Evolutionary conservation across 108 stramenopile genomes (phyloP), one percentile per base, ranked within the genome.

Genomic region (Fragilaria radians): DNA sequence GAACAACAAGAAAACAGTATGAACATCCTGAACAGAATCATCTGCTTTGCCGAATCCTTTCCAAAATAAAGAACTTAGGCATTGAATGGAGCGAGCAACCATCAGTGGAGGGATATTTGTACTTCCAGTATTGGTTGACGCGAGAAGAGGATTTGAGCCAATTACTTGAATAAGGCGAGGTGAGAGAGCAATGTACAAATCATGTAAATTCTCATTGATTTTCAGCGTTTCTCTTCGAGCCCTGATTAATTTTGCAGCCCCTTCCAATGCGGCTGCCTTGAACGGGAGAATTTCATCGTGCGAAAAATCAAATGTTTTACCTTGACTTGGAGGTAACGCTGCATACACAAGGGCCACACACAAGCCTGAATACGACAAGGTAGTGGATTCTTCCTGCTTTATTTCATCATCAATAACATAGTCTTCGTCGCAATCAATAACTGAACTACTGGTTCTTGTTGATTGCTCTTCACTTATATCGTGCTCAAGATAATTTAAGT

Each of bases 31-130:
- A 42, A 28, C 57, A 46, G 17, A 29, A 27, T 23, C 52, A 50
- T 52, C 55, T 29, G 9, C 27, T 47, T 52, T 28, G 22, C 82
- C 82, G 28, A 91, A 50, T 4, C 67, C 74, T 59, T 81, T 33
- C 68, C 78, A 91, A 52, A 85, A 62, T 9, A 65, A 59, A 19
- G 74, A 63, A 25, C 76, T 72, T 34, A 85, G 70, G 49, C 84
- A 83, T 21, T 80, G 71, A n/a, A 88, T 63, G 0, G 85, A 67
- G 52, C 74, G 67, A 33, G 89, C 86, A 26, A 85, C 73, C 24
- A 91, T 70, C 29, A 91, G 36, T 22, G 89, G 86, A n/a, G 80
- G 74, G 22, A 2, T 46, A 18, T 48, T 4, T 24, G 29, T 17
- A 45, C 11, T 14, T 29, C 24, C 25, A 5, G 34, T 36, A 42